phyloP scores from a whole-genome alignment of 164 flowering plant genomes.

The Vitis labrusca region DNA sequence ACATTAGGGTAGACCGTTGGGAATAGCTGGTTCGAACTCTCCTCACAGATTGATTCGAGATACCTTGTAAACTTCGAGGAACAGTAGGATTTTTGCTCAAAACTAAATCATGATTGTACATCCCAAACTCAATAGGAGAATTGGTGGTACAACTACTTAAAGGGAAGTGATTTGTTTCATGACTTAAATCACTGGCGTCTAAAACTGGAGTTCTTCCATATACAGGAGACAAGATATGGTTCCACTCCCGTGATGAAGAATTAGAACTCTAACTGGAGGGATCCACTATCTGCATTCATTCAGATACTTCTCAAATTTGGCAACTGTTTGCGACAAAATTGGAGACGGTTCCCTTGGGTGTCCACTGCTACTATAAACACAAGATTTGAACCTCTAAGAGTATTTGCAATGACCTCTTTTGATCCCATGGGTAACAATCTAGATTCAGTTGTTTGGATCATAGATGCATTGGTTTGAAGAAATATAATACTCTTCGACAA shows the following conservation, averaged over 20 bases:
- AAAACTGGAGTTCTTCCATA: constrained; percentile 34
- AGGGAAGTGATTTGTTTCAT: constrained; percentile 25
- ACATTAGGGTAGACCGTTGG: constrained; percentile 25
- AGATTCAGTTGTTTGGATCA: too few relatives aligned
- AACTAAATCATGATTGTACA: constrained; percentile 28
- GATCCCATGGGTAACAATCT: too few relatives aligned
- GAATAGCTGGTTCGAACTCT: constrained; percentile 41
- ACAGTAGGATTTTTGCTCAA: constrained; percentile 29
- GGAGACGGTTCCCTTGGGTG: too few relatives aligned
- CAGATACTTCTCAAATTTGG: too few relatives aligned
- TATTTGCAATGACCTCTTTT: too few relatives aligned
- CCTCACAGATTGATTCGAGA: constrained; percentile 32
- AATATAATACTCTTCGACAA: too few relatives aligned
- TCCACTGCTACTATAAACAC: too few relatives aligned
- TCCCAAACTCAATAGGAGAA: constrained; percentile 25
- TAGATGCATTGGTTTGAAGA: too few relatives aligned
- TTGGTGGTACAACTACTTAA: constrained; percentile 25
- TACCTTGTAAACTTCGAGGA: constrained; percentile 30
- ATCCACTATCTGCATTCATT: too few relatives aligned
- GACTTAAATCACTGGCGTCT: constrained; percentile 31
- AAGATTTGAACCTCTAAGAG: too few relatives aligned
- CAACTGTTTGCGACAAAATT: too few relatives aligned
- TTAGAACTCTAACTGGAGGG: constrained; percentile 22
- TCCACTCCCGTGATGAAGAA: constrained; percentile 41
- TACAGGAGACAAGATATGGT: constrained; percentile 30